Percentiles rank a stretch among this genome's conserved stretches.
Conservation (phyloP, 2,329 filamentous ascomycete genomes). For the Paraphaeosphaeria sporulosa region DNA sequence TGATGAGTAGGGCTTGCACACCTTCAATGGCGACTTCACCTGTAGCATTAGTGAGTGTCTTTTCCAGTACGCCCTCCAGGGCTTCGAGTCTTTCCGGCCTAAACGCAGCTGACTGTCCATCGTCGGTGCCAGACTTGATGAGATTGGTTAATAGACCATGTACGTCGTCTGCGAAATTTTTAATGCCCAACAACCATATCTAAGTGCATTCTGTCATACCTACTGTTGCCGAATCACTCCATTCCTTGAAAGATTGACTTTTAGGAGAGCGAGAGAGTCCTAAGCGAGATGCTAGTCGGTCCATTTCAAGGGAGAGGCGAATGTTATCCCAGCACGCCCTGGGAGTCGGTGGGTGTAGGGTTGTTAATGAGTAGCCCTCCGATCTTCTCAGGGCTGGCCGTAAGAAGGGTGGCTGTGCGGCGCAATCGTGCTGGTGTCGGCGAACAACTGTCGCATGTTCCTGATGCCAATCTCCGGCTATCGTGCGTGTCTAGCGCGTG, state of each 20-base stretch:
- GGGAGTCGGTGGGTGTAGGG: background rate
- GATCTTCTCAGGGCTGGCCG: background rate
- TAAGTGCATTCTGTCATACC: background rate
- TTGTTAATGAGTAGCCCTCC: background rate
- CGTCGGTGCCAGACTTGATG: background rate
- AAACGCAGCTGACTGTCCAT: slow-evolving; percentile 2
- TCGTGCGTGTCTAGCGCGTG: background rate
- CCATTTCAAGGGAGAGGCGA: background rate
- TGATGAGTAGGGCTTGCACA: background rate
- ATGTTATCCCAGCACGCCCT: background rate
- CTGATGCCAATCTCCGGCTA: background rate
- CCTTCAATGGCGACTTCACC: background rate
- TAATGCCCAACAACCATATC: too few species aligned
- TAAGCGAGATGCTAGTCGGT: slow-evolving; percentile 3
- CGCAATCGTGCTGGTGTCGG: background rate
- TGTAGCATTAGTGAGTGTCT: background rate
- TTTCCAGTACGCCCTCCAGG: background rate
- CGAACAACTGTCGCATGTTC: background rate
- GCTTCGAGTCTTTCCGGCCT: background rate
- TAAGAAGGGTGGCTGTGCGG: background rate
- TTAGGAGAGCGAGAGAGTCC: background rate
- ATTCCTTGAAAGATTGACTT: slow-evolving; percentile 3
- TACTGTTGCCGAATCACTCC: background rate
- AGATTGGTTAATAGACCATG: background rate
- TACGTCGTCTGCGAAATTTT: background rate